Evolutionary conservation across 2,329 filamentous ascomycete species (phyloP).

Genomic region (Calonectria pseudoreteaudii): DNA sequence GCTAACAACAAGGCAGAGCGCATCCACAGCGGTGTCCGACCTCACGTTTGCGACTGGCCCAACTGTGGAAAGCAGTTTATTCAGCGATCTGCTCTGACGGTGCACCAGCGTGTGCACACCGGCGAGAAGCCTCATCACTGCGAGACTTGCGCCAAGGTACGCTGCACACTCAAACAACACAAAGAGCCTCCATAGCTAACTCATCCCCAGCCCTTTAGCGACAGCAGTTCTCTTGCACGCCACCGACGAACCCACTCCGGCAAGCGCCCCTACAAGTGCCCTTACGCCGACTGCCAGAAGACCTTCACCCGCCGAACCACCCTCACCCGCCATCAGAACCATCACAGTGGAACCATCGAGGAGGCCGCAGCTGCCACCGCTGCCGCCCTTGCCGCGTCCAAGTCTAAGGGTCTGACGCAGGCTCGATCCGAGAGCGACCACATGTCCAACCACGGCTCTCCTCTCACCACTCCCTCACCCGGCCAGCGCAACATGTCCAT

Average conservation of each 20-base stretch:
- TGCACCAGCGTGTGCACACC: conserved; percentile 95
- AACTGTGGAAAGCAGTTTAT: conserved; percentile 97
- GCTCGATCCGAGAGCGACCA: conserved; percentile 78
- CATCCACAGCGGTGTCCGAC: conserved; percentile 91
- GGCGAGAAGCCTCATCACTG: conserved; percentile 99
- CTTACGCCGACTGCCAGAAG: conserved; percentile 97
- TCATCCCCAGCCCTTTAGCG: conserved; percentile 83
- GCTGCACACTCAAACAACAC: conserved; percentile 35
- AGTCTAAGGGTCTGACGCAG: conserved; percentile 55
- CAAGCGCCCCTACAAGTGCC: conserved; percentile 96
- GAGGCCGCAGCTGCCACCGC: conserved; percentile 91
- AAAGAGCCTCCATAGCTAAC: conserved; percentile 25
- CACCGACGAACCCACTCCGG: conserved; percentile 96
- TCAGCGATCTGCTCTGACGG: conserved; percentile 93
- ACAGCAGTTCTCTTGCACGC: conserved; percentile 92
- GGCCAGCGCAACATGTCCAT: conserved; percentile 83
- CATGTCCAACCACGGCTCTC: conserved; percentile 78
- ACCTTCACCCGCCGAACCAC: conserved; percentile 97
- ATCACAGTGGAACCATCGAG: conserved; percentile 94
- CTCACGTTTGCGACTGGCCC: conserved; percentile 91
- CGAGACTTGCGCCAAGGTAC: conserved; percentile 94
- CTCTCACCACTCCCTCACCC: conserved; percentile 84
- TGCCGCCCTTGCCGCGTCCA: conserved; percentile 77
- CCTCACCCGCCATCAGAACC: conserved; percentile 93
- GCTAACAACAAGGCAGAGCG: conserved; percentile 75